These are phyloP conservation scores for Cytospora leucostoma DNA, from an alignment of 2,329 filamentous ascomycete genomes.

Conservation along the genomic window DNA sequence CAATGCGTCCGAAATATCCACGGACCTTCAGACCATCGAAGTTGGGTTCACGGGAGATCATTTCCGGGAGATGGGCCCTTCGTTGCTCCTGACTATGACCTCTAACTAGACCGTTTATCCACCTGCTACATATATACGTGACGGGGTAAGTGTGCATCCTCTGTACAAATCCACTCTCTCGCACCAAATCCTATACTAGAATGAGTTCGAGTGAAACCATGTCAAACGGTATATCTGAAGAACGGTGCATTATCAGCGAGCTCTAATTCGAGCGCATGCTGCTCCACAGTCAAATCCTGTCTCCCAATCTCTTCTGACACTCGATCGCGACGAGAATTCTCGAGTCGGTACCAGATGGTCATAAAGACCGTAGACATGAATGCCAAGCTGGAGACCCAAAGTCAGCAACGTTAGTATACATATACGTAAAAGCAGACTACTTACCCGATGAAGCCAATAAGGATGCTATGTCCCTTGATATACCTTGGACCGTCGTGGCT, in stretches of 20 bases:
- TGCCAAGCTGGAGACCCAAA: conserved; percentile 31
- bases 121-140: no score
- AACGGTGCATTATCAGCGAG: conserved; percentile 37
- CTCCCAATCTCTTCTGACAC: conserved; percentile 23
- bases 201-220: not conserved
- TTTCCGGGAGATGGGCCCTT: no score
- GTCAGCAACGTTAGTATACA: not conserved
- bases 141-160: not conserved
- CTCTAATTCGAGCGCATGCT: conserved; percentile 36
- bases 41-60: no score
- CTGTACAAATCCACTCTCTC: not conserved
- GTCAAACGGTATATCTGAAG: conserved; percentile 35
- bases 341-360: conserved; percentile 36
- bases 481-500: conserved; percentile 29
- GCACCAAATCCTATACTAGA: no score
- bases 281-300: conserved; percentile 34
- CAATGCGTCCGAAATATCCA: no score
- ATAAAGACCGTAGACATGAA: conserved; percentile 38
- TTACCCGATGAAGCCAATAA: conserved; percentile 30
- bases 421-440: not conserved
- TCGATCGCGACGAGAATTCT: conserved; percentile 37
- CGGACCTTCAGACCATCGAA: no score
- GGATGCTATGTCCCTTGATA: conserved; percentile 30
- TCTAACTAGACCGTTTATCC: no score
- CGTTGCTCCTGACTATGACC: no score